phyloP scores from a whole-genome alignment of 805 yeast genomes.

The Metschnikowia drakensbergensis region DNA sequence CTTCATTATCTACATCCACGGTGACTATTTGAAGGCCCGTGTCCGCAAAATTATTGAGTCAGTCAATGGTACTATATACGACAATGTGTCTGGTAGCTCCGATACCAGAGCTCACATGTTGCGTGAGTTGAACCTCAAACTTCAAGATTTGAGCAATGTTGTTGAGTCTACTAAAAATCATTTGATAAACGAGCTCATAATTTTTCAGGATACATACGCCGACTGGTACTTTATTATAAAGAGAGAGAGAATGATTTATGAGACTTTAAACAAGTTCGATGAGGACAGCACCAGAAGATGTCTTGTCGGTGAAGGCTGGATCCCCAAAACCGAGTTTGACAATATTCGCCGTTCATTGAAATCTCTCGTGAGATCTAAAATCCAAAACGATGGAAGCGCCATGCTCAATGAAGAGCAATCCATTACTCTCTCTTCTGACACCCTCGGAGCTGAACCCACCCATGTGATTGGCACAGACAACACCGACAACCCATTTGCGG shows the following conservation, averaged over 20 bases:
- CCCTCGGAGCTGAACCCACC: constrained; percentile 14
- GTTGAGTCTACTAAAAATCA: constrained; percentile 34
- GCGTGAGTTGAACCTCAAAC: constrained; percentile 29
- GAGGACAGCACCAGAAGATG: constrained; percentile 65
- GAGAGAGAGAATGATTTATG: constrained; percentile 56
- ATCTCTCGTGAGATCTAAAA: constrained; percentile 38
- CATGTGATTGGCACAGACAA: constrained; percentile 5
- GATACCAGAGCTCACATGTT: constrained; percentile 24
- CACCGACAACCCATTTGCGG: constrained; percentile 7
- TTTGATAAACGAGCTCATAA: constrained; percentile 34
- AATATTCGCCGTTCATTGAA: constrained; percentile 38
- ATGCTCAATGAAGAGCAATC: constrained; percentile 7
- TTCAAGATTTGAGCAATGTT: constrained; percentile 31
- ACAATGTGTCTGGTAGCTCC: constrained; percentile 32
- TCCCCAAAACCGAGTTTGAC: constrained; percentile 51
- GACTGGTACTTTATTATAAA: constrained; percentile 35
- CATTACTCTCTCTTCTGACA: constrained; percentile 16
- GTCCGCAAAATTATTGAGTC: constrained; percentile 36
- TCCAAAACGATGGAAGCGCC: constrained; percentile 5
- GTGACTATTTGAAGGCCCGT: constrained; percentile 33
- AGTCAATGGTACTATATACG: constrained; percentile 37
- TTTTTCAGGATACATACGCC: constrained; percentile 34
- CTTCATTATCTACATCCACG: constrained; percentile 39
- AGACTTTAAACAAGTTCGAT: constrained; percentile 60
- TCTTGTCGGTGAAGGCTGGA: constrained; percentile 74